Percentiles rank a stretch among this genome's conserved stretches.
These are phyloP conservation scores for Vigna radiata DNA, from an alignment of 306 rosid species.

Conservation along the genomic window DNA sequence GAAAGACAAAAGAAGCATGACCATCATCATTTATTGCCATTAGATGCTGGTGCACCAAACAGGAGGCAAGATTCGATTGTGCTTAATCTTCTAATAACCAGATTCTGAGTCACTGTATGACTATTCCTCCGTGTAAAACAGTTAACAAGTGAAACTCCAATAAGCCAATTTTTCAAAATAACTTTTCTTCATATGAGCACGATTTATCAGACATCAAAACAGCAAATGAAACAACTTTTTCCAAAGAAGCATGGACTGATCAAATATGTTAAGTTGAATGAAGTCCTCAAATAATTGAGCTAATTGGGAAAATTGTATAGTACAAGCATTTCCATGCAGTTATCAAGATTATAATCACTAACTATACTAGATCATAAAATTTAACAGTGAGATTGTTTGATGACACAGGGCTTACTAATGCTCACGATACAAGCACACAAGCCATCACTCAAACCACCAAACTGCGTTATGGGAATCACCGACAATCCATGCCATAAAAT, in stretches of 20 bases:
- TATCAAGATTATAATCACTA: conserved; percentile 19
- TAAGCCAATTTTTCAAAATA: conserved; percentile 18
- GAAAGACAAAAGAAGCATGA: conserved; percentile 23
- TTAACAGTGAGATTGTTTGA: conserved; percentile 20
- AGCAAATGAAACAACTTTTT: not conserved
- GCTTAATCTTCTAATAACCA: not conserved
- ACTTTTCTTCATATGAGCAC: not conserved
- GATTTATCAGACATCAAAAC: conserved; percentile 4
- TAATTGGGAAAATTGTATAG: not conserved
- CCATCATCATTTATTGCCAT: conserved; percentile 7
- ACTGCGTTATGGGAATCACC: conserved; percentile 50
- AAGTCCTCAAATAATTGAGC: not conserved
- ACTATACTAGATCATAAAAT: not conserved
- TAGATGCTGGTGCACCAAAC: conserved; percentile 23
- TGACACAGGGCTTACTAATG: conserved; percentile 69
- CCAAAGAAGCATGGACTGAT: conserved; percentile 14
- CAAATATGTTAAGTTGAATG: conserved; percentile 14
- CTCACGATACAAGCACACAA: conserved; percentile 77
- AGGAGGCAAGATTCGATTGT: conserved; percentile 1
- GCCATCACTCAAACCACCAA: conserved; percentile 69
- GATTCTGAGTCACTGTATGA: conserved; percentile 6
- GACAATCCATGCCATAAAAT: conserved; percentile 58
- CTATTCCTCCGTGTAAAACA: not conserved
- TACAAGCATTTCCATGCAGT: not conserved
- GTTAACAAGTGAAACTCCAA: not conserved